Evolutionary conservation across 352 stramenopile genomes (phyloP).

Genomic region (Phytopythium cucurbitacearum): DNA sequence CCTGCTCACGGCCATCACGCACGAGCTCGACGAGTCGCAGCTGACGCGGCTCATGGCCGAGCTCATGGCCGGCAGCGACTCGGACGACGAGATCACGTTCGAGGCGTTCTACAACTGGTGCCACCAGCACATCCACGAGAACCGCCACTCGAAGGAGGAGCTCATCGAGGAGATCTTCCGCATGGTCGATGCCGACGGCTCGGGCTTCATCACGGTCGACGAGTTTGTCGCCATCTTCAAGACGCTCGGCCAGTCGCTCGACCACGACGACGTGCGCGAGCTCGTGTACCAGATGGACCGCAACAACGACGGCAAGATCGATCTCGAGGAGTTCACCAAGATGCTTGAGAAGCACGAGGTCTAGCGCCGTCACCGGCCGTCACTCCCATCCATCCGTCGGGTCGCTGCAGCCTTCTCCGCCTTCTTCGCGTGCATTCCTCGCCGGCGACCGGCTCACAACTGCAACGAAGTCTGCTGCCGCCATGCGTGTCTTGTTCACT

Average conservation of each 20-base stretch:
- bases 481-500: too few species aligned
- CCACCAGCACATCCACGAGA: slow-evolving; percentile 52
- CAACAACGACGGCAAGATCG: slow-evolving; percentile 73
- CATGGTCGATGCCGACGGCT: slow-evolving; percentile 64
- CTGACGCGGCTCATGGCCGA: slow-evolving; percentile 58
- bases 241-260: slow-evolving; percentile 58
- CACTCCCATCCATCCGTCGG: neutral
- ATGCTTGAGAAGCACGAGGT: slow-evolving; percentile 78
- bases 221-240: slow-evolving; percentile 76
- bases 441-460: too few species aligned
- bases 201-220: slow-evolving; percentile 62
- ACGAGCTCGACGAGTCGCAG: slow-evolving; percentile 55
- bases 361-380: slow-evolving; percentile 10
- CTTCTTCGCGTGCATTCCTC: too few species aligned
- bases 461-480: too few species aligned
- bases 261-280: slow-evolving; percentile 70
- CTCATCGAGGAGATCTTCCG: slow-evolving; percentile 64
- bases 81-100: slow-evolving; percentile 43
- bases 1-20: slow-evolving; percentile 54
- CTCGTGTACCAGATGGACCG: slow-evolving; percentile 73
- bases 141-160: slow-evolving; percentile 45
- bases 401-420: neutral
- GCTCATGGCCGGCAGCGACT: slow-evolving; percentile 29
- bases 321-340: slow-evolving; percentile 63
- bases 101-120: slow-evolving; percentile 75